Evolutionary conservation across 2,329 filamentous ascomycete species (phyloP).

Genomic region (Cladorrhinum sp.): DNA sequence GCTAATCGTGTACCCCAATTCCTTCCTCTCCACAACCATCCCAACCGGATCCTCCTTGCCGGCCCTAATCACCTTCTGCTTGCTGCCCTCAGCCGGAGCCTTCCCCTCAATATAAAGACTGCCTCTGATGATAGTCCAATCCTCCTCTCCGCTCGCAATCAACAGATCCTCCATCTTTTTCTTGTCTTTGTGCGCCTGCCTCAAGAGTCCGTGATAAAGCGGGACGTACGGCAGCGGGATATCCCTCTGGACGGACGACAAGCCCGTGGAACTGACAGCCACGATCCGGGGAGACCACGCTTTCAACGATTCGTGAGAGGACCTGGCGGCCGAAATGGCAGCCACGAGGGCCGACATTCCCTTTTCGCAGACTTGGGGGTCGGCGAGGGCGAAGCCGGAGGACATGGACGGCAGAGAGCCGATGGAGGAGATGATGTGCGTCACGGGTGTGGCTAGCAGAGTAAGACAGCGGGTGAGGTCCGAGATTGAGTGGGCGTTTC

Average conservation of each 20-base stretch:
- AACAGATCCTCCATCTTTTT: conserved; percentile 41
- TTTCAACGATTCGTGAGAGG: not conserved
- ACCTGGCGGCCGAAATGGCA: conserved; percentile 31
- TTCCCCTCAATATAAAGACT: conserved; percentile 30
- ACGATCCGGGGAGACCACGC: conserved; percentile 27
- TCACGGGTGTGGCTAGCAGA: conserved; percentile 37
- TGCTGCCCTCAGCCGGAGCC: conserved; percentile 22
- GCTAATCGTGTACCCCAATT: conserved; percentile 46
- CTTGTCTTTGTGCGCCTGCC: conserved; percentile 43
- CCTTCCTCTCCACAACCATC: conserved; percentile 31
- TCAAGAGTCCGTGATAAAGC: conserved; percentile 40
- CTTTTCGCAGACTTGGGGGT: conserved; percentile 47
- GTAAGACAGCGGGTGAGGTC: conserved; percentile 39
- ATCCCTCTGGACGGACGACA: conserved; percentile 38
- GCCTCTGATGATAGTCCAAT: conserved; percentile 34
- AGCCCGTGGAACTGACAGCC: conserved; percentile 43
- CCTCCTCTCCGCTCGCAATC: conserved; percentile 24
- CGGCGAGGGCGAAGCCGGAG: conserved; percentile 37
- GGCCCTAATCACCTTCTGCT: conserved; percentile 36
- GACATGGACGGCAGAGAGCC: conserved; percentile 38
- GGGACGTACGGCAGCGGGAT: conserved; percentile 40
- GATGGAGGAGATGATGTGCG: conserved; percentile 47
- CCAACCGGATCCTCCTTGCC: conserved; percentile 39
- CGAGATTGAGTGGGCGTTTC: conserved; percentile 44
- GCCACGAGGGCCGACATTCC: conserved; percentile 43